Evolutionary conservation across 305 asterid genomes (phyloP), one percentile per base, ranked within the genome.

Genomic region (Galium porrigens): DNA sequence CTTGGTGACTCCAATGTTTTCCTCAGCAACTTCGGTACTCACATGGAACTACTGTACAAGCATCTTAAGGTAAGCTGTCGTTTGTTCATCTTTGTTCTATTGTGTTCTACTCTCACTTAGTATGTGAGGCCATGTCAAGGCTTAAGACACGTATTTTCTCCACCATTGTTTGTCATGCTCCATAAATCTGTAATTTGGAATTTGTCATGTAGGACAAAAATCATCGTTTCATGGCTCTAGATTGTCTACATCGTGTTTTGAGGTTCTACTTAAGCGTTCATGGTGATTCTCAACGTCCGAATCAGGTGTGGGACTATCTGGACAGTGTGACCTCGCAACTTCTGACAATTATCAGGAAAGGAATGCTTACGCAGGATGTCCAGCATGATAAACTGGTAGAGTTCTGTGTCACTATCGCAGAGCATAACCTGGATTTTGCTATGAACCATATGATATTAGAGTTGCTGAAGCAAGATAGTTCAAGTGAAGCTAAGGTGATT

Each of bases 301-400:
- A 89, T 80, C 95, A 97, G 68, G 99, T 94, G 48, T 94, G 99
- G 99, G 99, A 94, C 74, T 87, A 87, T 84, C 83, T 94, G 65
- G 99, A 94, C 82, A 94, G 99, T 76, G 97, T 94, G 70, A 89
- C 97, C 73, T 83, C 97, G 68, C 99, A 94, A 76, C 99, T 94
- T 76, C 86, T 94, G 73, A 80, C 96, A 61, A 83, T 84, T 75
- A 91, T 89, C 65, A 81, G 88, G 81, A 94, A 89, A 83, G 95
- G 95, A 75, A 78, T 94, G 95, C 97, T 94, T 52, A 86, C 95
- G 49, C 99, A 94, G 76, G 99, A 94, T 76, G 90, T 86, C 79
- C 99, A 94, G 71, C 99, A 94, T 68, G 97, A 89, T 86, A 94
- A 94, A 72, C 95, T 94, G 55, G 95, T 94, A 63, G 97, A 94